These are phyloP conservation scores for Diversispora eburnea DNA, from an alignment of 192 early-diverging fungal species.

Conservation along the genomic window DNA sequence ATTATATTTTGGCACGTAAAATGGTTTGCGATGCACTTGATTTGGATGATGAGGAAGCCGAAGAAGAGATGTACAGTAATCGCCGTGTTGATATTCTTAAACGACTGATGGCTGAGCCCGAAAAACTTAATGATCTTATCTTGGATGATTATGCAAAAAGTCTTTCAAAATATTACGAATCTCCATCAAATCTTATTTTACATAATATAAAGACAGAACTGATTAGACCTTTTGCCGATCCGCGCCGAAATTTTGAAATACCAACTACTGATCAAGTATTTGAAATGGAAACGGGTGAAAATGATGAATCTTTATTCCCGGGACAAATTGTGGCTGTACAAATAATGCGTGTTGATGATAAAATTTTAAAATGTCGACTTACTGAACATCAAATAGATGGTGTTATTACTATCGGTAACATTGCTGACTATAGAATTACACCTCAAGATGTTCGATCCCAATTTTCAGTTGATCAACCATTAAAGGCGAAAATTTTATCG, in stretches of 20 bases:
- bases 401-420: constrained; percentile 54
- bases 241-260: constrained; percentile 55
- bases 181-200: constrained; percentile 78
- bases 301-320: constrained; percentile 60
- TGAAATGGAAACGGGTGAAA: constrained; percentile 72
- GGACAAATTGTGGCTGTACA: constrained; percentile 60
- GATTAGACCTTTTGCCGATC: constrained; percentile 75
- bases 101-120: constrained; percentile 63
- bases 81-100: not conserved
- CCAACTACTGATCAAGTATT: constrained; percentile 63
- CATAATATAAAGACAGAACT: constrained; percentile 86
- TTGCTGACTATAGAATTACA: not conserved
- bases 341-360: not conserved
- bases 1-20: constrained; percentile 93
- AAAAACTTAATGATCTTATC: constrained; percentile 80
- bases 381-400: constrained; percentile 73
- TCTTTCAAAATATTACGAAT: constrained; percentile 66
- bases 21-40: constrained; percentile 96
- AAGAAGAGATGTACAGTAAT: constrained; percentile 60
- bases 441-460: not conserved
- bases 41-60: constrained; percentile 60
- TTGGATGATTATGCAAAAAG: constrained; percentile 89
- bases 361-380: not conserved
- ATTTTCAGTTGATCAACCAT: constrained; percentile 38
- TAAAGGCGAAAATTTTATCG: constrained; percentile 71